These are phyloP conservation scores for Pythium oligandrum DNA, from an alignment of 352 stramenopile genomes.

Conservation along the genomic window DNA sequence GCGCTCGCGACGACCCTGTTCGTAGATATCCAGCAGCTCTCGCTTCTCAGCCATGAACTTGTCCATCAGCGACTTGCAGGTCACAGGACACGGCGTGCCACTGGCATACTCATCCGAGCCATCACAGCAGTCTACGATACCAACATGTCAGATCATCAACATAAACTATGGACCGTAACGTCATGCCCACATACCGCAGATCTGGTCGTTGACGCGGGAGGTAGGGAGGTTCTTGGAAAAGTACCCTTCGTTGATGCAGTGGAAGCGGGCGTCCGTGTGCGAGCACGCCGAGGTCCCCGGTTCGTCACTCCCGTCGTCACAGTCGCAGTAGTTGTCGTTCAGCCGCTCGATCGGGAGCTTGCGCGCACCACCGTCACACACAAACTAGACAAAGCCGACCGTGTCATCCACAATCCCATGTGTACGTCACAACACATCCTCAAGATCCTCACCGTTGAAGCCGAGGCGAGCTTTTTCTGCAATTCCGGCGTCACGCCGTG, in stretches of 20 bases:
- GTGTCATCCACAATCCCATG: neutral
- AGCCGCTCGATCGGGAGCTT: constrained; percentile 47
- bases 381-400: constrained; percentile 33
- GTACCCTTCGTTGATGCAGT: constrained; percentile 74
- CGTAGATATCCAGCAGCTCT: constrained; percentile 64
- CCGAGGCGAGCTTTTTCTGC: constrained; percentile 7
- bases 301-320: constrained; percentile 86
- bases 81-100: constrained; percentile 37
- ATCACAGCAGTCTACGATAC: constrained; percentile 79
- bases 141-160: constrained; percentile 8
- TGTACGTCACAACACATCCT: neutral
- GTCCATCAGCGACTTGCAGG: constrained; percentile 32
- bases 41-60: constrained; percentile 43
- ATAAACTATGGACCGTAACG: neutral
- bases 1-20: constrained; percentile 54
- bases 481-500: constrained; percentile 14
- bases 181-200: constrained; percentile 41
- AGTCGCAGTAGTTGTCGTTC: constrained; percentile 96
- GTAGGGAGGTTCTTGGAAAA: constrained; percentile 55
- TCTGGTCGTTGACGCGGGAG: constrained; percentile 67
- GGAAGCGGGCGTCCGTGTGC: constrained; percentile 46
- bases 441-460: constrained; percentile 11
- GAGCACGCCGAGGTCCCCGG: constrained; percentile 84
- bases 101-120: constrained; percentile 76
- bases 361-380: constrained; percentile 57